Percentiles rank a stretch among this genome's conserved stretches.
Evolutionary conservation across 2,329 filamentous ascomycete species (phyloP).

Genomic region (Fusarium falciforme): DNA sequence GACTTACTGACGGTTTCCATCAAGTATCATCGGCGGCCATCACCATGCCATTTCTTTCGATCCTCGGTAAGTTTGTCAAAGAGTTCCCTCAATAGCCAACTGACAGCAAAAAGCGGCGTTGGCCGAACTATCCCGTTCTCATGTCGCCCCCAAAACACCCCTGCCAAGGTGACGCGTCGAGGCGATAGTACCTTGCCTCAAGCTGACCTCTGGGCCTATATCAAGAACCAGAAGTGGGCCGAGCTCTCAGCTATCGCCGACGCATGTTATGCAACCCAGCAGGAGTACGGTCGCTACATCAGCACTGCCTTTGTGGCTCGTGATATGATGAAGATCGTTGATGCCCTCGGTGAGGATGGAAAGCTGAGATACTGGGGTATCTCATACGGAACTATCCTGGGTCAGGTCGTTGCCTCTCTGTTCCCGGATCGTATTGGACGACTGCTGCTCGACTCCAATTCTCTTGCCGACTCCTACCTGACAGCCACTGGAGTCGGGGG

Average conservation of each 20-base stretch:
- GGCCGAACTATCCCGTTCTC: constrained; percentile 34
- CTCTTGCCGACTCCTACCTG: constrained; percentile 26
- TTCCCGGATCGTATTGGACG: constrained; percentile 39
- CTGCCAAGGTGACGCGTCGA: constrained; percentile 10
- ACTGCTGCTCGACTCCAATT: constrained; percentile 38
- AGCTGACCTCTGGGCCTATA: constrained; percentile 19
- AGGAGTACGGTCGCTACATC: constrained; percentile 43
- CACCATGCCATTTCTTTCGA: constrained; percentile 35
- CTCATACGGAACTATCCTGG: constrained; percentile 40
- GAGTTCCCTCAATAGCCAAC: fast-evolving
- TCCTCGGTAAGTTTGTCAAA: constrained; percentile 23
- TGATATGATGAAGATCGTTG: constrained; percentile 54
- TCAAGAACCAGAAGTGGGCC: constrained; percentile 9
- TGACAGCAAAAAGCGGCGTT: constrained; percentile 13
- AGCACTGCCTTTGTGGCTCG: constrained; percentile 51
- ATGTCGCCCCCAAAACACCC: not conserved
- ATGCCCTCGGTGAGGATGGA: constrained; percentile 51
- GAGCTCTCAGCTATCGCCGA: constrained; percentile 5
- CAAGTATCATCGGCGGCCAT: constrained; percentile 26
- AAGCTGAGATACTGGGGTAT: constrained; percentile 50
- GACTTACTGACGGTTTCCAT: not conserved
- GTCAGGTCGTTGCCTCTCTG: constrained; percentile 34
- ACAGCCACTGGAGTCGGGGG: constrained; percentile 16
- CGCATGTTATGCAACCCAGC: constrained; percentile 42
- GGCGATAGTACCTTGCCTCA: constrained; percentile 1